These are phyloP conservation scores for Earliella scabrosa DNA, from an alignment of 1,284 basidiomycete species.

Conservation along the genomic window DNA sequence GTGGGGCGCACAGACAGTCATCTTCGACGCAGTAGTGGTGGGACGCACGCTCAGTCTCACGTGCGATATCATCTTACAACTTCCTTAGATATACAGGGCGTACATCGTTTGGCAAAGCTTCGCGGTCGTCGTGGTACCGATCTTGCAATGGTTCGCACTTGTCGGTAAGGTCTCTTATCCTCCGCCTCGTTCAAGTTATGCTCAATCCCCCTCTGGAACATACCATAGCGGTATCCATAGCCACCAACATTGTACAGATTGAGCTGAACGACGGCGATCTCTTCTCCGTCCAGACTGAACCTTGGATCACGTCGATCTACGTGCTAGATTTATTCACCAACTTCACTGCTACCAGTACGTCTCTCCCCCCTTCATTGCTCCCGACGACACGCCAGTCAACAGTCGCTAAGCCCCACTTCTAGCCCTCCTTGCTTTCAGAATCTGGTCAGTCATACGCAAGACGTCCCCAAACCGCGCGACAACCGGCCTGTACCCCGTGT, in stretches of 20 bases:
- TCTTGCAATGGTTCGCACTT: slow-evolving; percentile 28
- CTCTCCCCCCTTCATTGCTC: neutral
- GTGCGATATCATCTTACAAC: neutral
- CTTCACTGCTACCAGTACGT: slow-evolving; percentile 32
- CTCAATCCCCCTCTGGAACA: neutral
- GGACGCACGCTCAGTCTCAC: neutral
- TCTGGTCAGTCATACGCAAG: slow-evolving; percentile 27
- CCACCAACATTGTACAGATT: slow-evolving; percentile 1
- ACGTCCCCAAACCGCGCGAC: slow-evolving; percentile 13
- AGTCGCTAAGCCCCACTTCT: neutral
- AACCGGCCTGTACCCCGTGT: slow-evolving; percentile 27
- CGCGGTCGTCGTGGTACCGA: slow-evolving; percentile 28
- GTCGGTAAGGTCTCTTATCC: slow-evolving; percentile 13
- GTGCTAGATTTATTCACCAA: slow-evolving; percentile 33
- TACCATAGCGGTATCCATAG: slow-evolving; percentile 11
- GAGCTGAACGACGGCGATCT: slow-evolving; percentile 19
- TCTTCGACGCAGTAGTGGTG: slow-evolving; percentile 39
- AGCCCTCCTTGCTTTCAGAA: slow-evolving; percentile 30
- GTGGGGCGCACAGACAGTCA: slow-evolving; percentile 37
- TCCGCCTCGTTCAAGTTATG: neutral
- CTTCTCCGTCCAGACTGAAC: slow-evolving; percentile 20
- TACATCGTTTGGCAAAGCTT: slow-evolving; percentile 33
- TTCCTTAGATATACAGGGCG: slow-evolving; percentile 32
- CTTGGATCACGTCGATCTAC: slow-evolving; percentile 36
- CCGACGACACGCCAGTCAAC: no score